Evolutionary conservation across 805 yeast species (phyloP).

Genomic region (Yamadazyma nakazawae): DNA sequence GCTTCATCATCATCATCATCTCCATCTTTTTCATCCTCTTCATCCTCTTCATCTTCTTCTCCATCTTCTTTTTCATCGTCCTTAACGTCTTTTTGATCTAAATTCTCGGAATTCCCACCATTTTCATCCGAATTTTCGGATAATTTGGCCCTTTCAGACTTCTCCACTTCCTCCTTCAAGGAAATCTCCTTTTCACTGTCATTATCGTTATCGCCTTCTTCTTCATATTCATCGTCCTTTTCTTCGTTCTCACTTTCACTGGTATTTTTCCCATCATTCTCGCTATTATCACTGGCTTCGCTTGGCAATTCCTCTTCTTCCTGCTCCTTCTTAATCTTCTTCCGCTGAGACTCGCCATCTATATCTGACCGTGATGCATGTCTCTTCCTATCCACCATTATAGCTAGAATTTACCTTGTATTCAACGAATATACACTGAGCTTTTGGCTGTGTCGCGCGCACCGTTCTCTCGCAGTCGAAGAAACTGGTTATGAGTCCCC

Average conservation of each 20-base stretch:
- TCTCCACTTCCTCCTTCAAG: constrained; percentile 15
- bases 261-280: constrained; percentile 10
- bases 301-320: background rate
- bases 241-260: constrained; percentile 17
- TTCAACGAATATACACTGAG: background rate
- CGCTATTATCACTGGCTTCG: background rate
- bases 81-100: constrained; percentile 21
- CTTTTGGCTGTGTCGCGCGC: background rate
- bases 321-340: background rate
- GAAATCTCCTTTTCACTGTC: constrained; percentile 18
- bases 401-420: background rate
- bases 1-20: constrained; percentile 45
- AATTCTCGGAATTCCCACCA: constrained; percentile 14
- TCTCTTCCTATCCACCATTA: constrained; percentile 36
- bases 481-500: background rate
- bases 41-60: constrained; percentile 15
- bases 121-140: constrained; percentile 21
- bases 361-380: constrained; percentile 11
- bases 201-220: constrained; percentile 15
- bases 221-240: background rate
- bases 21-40: constrained; percentile 32
- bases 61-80: constrained; percentile 9
- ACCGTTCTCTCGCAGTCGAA: constrained; percentile 12
- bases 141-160: constrained; percentile 21
- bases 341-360: background rate